Evolutionary conservation across 768 basidiomycete genomes (phyloP).

Genomic region (Trametopsis cervina): DNA sequence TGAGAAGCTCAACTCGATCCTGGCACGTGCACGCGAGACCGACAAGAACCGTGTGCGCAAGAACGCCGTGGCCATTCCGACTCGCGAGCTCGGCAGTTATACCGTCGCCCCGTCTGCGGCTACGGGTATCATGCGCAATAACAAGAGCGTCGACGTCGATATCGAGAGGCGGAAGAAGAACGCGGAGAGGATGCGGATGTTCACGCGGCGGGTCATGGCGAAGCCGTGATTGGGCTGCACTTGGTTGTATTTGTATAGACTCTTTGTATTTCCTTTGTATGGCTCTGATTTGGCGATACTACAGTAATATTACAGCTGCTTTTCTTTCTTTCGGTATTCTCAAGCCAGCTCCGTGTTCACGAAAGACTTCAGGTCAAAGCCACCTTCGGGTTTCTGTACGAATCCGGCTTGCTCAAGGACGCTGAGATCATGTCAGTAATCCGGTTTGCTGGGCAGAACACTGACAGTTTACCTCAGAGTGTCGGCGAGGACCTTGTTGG

Average conservation of each 20-base stretch:
- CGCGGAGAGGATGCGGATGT: constrained; percentile 60
- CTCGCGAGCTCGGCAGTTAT: constrained; percentile 68
- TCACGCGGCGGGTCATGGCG: constrained; percentile 45
- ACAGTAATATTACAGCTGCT: too few species aligned
- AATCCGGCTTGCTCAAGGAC: constrained; percentile 74
- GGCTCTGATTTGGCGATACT: too few species aligned
- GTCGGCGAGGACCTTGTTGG: constrained; percentile 54
- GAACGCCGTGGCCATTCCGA: constrained; percentile 81
- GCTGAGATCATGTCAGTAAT: constrained; percentile 29
- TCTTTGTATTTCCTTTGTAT: constrained; percentile 4
- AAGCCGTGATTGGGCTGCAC: constrained; percentile 7
- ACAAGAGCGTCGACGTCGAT: constrained; percentile 63
- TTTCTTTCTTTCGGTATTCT: too few species aligned
- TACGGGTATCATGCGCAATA: constrained; percentile 43
- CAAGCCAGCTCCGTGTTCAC: constrained; percentile 49
- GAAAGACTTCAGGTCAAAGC: constrained; percentile 50
- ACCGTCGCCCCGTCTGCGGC: constrained; percentile 67
- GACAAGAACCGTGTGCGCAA: constrained; percentile 66
- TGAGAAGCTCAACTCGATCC: constrained; percentile 61
- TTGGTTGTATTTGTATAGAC: constrained; percentile 2
- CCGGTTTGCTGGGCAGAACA: neutral
- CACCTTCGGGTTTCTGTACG: constrained; percentile 47
- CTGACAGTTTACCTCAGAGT: constrained; percentile 56
- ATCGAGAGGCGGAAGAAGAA: constrained; percentile 68
- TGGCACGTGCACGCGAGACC: constrained; percentile 56